Evolutionary conservation across 2,329 filamentous ascomycete genomes (phyloP), one percentile per base, ranked within the genome.

Genomic region (Talaromyces sp.): DNA sequence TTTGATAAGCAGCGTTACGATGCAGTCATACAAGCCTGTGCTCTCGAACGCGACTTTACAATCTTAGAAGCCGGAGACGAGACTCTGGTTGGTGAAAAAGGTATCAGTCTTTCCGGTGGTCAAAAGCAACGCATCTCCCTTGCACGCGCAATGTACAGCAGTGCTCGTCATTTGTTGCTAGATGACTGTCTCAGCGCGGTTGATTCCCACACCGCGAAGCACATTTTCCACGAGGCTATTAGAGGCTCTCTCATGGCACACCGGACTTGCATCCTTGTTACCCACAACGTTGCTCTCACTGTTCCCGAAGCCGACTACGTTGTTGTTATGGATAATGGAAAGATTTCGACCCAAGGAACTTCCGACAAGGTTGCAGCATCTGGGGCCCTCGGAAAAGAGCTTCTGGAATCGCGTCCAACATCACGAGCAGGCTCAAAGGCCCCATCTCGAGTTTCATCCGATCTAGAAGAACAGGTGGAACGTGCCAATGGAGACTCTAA

Each of bases 111-210:
- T 14, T 99, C 95, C 6, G 95, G 95, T 65, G 95, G 95, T 6
- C 95, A 99, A 77, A 98, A 98, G 78, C 95, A 99, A 76, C 89
- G 95, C 62, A 98, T 99, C 57, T 97, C 94, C 14, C 84, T 99
- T 52, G 95, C 95, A n/a, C 88, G 95, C 67, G 95, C 95, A 1
- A 83, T 99, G n/a, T 99, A 99, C 77, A 96, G 92, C 66, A 94
- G 92, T 75, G 96, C 93, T 5, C 89, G 89, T 59, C 94, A 98
- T 74, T 79, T 99, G 16, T 84, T 99, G 10, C 83, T 99, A 56
- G 95, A 99, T 71, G 95, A 99, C 75, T 96, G 96, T 65, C 83
- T 99, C 51, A 97, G 93, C 72, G 95, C 95, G 31, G 95, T 99
- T 36, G 95, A 99, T 75, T 96, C 95, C 3, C 95, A 99, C 70